Conservation (phyloP, 192 early-diverging fungal species). For the Coemansia guatemalensis region DNA sequence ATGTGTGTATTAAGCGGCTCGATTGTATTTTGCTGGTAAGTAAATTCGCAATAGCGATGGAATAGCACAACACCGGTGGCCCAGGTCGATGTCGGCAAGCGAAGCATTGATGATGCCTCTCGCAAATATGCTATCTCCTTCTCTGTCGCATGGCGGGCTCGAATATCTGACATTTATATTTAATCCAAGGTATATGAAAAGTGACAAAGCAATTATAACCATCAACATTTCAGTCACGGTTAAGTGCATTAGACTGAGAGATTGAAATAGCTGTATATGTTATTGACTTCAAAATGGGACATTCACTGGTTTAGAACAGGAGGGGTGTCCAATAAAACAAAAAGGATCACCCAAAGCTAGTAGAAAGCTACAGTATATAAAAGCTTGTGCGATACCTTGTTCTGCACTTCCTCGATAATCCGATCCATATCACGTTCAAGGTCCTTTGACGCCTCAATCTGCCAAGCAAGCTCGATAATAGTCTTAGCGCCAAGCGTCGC, state of each 20-base stretch:
- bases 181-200: neutral
- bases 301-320: no score
- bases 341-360: slow-evolving; percentile 15
- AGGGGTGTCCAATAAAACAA: neutral
- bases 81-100: slow-evolving; percentile 37
- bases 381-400: slow-evolving; percentile 58
- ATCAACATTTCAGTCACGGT: no score
- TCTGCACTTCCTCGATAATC: slow-evolving; percentile 74
- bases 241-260: no score
- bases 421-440: slow-evolving; percentile 83
- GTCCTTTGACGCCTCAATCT: slow-evolving; percentile 58
- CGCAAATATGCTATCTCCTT: slow-evolving; percentile 21
- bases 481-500: slow-evolving; percentile 80
- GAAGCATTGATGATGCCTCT: slow-evolving; percentile 20
- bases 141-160: neutral
- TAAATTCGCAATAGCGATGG: slow-evolving; percentile 24
- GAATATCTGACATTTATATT: neutral
- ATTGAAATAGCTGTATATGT: no score
- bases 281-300: no score
- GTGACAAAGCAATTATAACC: no score
- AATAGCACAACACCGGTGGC: slow-evolving; percentile 32
- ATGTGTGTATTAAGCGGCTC: slow-evolving; percentile 17
- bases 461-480: slow-evolving; percentile 77
- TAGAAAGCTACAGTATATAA: slow-evolving; percentile 67
- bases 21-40: neutral